Evolutionary conservation across 495 filamentous ascomycete species (phyloP).

Genomic region (Penicillium antarcticum): DNA sequence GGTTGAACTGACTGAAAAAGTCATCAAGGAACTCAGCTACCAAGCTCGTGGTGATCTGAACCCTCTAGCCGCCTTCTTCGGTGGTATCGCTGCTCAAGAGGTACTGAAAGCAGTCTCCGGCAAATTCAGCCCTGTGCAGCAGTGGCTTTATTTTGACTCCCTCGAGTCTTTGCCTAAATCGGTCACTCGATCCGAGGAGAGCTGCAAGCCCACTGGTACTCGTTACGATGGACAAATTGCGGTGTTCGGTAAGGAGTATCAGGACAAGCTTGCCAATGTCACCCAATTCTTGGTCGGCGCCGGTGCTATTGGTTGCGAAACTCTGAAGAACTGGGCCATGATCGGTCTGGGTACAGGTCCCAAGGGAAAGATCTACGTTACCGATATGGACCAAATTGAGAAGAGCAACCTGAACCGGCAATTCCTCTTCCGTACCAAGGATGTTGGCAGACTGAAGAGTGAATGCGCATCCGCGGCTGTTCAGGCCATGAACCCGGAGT

Average conservation of each 20-base stretch:
- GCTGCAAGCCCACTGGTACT: slow-evolving; percentile 75
- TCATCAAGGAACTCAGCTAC: slow-evolving; percentile 90
- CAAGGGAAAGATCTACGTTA: slow-evolving; percentile 83
- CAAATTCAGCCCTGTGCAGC: slow-evolving; percentile 90
- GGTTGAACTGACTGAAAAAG: slow-evolving; percentile 84
- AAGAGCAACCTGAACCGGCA: slow-evolving; percentile 98
- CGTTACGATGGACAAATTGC: slow-evolving; percentile 98
- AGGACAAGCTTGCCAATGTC: slow-evolving; percentile 85
- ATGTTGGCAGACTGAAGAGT: slow-evolving; percentile 97
- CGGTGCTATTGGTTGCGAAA: slow-evolving; percentile 97
- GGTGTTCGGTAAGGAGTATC: slow-evolving; percentile 90
- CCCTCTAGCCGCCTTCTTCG: slow-evolving; percentile 93
- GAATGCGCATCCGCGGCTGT: slow-evolving; percentile 88
- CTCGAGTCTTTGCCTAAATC: slow-evolving; percentile 85
- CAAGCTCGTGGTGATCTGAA: slow-evolving; percentile 92
- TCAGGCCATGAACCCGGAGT: slow-evolving; percentile 90
- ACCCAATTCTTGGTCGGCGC: slow-evolving; percentile 94
- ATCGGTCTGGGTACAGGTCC: slow-evolving; percentile 89
- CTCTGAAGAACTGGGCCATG: slow-evolving; percentile 99
- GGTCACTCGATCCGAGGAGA: slow-evolving; percentile 72
- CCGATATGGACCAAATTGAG: slow-evolving; percentile 98
- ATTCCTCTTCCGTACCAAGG: slow-evolving; percentile 90
- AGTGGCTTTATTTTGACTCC: slow-evolving; percentile 97
- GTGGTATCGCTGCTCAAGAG: slow-evolving; percentile 92
- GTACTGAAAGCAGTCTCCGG: slow-evolving; percentile 96